phyloP scores from a whole-genome alignment of 306 rosid species.

The Vigna mungo region DNA sequence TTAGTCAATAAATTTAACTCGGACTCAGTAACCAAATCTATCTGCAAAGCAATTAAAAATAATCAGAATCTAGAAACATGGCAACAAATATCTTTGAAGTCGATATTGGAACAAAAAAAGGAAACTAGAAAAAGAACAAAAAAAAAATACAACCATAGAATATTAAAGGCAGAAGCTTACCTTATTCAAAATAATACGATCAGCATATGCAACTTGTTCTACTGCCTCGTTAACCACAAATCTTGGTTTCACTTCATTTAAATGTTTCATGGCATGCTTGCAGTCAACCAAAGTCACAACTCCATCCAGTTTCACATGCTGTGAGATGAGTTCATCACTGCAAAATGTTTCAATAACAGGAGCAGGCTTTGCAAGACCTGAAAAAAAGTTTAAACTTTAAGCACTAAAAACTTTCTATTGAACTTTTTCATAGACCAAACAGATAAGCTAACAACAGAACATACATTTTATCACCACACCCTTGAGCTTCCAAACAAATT shows the following conservation, averaged over 20 bases:
- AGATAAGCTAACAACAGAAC: conserved; percentile 7
- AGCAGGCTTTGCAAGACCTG: conserved; percentile 93
- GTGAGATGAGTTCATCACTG: conserved; percentile 74
- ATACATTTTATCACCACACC: conserved; percentile 17
- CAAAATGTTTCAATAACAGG: conserved; percentile 93
- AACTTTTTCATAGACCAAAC: conserved; percentile 24
- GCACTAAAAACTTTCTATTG: conserved; percentile 5
- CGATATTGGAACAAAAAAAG: conserved; percentile 3
- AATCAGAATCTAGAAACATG: conserved; percentile 23
- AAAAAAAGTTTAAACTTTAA: conserved; percentile 37
- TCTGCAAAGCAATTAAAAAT: conserved; percentile 59
- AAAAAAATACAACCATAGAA: conserved; percentile 24
- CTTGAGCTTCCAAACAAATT: conserved; percentile 19
- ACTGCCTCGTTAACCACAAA: conserved; percentile 96
- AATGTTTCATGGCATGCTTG: conserved; percentile 82
- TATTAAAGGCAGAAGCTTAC: conserved; percentile 50
- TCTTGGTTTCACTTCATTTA: conserved; percentile 89
- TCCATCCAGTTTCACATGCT: conserved; percentile 84
- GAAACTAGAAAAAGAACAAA: not conserved
- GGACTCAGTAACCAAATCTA: conserved; percentile 73
- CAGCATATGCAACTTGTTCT: conserved; percentile 95
- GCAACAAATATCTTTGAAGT: not conserved
- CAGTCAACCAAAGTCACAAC: conserved; percentile 93
- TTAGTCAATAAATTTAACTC: conserved; percentile 68
- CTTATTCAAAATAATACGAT: conserved; percentile 88